Evolutionary conservation across 2,329 filamentous ascomycete species (phyloP).

Genomic region (Corniculantispora saksenae): DNA sequence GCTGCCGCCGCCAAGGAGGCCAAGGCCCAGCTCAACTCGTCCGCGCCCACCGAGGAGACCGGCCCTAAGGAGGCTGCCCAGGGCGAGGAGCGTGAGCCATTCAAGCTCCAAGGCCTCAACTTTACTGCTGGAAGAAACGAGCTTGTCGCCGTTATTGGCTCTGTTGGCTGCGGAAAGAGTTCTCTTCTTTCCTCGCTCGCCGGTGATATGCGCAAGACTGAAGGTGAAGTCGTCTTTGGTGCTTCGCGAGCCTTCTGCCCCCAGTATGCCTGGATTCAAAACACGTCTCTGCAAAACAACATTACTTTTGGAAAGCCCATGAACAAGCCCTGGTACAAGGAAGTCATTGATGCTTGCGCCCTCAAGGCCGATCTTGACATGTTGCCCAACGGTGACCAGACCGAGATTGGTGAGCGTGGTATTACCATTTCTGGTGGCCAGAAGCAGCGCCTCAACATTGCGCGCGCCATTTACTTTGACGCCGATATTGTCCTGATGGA

Average conservation of each 20-base stretch:
- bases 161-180: constrained; percentile 87
- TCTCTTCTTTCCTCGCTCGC: constrained; percentile 86
- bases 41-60: constrained; percentile 20
- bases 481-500: constrained; percentile 70
- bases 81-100: constrained; percentile 64
- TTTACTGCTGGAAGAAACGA: constrained; percentile 73
- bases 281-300: constrained; percentile 82
- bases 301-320: constrained; percentile 85
- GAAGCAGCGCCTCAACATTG: constrained; percentile 93
- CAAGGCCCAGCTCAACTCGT: constrained; percentile 44
- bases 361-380: constrained; percentile 85
- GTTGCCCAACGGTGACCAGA: constrained; percentile 84
- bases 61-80: constrained; percentile 46
- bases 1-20: constrained; percentile 49
- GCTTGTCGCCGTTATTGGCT: constrained; percentile 80
- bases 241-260: constrained; percentile 87
- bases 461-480: constrained; percentile 73
- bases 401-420: constrained; percentile 92
- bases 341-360: constrained; percentile 83
- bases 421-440: constrained; percentile 95
- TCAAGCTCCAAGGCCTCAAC: constrained; percentile 69
- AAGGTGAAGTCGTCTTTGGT: constrained; percentile 72
- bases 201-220: constrained; percentile 88
- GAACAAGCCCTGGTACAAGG: constrained; percentile 75
- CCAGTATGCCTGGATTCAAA: constrained; percentile 98